Evolutionary conservation across 306 rosid genomes (phyloP).

Genomic region (Astragalus glycyphyllos): DNA sequence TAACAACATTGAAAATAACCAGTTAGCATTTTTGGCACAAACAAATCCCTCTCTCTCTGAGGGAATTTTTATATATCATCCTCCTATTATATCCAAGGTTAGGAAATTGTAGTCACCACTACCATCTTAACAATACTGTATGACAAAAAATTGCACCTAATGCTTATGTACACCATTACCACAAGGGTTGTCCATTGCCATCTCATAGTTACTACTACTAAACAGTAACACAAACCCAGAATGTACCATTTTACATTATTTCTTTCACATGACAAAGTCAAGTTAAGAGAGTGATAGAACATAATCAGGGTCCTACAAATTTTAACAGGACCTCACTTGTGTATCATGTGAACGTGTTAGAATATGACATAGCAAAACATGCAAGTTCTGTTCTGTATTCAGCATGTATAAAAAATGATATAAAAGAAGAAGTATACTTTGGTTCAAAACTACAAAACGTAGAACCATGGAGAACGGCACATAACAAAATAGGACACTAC

Average conservation of each 20-base stretch:
- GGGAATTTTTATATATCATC: background rate
- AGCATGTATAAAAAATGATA: too few species aligned
- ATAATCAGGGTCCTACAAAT: background rate
- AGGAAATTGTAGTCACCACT: background rate
- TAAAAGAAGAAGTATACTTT: too few species aligned
- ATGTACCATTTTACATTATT: too few species aligned
- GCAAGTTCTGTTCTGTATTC: too few species aligned
- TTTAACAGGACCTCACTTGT: background rate
- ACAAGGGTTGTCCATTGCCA: too few species aligned
- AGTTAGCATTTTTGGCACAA: background rate
- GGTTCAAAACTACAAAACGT: too few species aligned
- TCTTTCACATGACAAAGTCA: too few species aligned
- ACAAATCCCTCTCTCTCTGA: background rate
- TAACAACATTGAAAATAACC: constrained; percentile 11
- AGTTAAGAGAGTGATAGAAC: too few species aligned
- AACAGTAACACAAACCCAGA: background rate
- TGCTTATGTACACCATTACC: background rate
- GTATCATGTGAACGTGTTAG: too few species aligned
- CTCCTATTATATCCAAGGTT: background rate
- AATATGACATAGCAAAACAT: too few species aligned
- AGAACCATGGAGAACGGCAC: background rate
- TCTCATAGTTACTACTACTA: too few species aligned
- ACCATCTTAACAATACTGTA: background rate
- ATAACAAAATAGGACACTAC: too few species aligned
- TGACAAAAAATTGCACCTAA: background rate